Evolutionary conservation across 352 stramenopile species (phyloP).

Genomic region (Peronospora destructor): DNA sequence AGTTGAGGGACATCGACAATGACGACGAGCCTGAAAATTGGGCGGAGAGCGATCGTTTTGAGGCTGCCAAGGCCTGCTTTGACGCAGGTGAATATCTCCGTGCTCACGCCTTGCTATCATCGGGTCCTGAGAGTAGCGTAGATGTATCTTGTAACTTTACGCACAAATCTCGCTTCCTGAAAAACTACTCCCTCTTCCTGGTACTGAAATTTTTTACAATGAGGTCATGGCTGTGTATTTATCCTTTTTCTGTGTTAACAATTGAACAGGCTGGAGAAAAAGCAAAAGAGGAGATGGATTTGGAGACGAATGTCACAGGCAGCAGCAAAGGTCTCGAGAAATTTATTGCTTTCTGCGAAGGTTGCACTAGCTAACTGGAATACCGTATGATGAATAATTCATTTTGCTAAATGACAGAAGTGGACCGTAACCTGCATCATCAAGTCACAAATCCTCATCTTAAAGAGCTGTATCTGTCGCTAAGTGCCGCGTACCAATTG

Average conservation of each 20-base stretch:
- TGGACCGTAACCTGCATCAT: constrained; percentile 31
- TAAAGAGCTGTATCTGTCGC: constrained; percentile 56
- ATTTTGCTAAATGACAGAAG: constrained; percentile 17
- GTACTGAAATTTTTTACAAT: constrained; percentile 13
- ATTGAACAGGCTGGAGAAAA: constrained; percentile 60
- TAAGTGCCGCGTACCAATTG: constrained; percentile 44
- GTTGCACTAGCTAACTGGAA: neutral
- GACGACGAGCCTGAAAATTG: constrained; percentile 14
- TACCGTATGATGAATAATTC: neutral
- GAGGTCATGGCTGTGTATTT: neutral
- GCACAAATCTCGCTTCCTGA: constrained; percentile 60
- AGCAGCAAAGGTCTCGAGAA: constrained; percentile 26
- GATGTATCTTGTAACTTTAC: constrained; percentile 5
- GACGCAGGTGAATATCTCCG: constrained; percentile 72
- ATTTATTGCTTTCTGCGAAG: neutral
- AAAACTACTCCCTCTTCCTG: constrained; percentile 70
- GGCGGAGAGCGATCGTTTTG: constrained; percentile 39
- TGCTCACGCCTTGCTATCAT: constrained; percentile 49
- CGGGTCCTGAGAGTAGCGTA: neutral
- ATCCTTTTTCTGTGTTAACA: neutral
- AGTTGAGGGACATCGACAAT: constrained; percentile 1
- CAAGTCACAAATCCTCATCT: constrained; percentile 61
- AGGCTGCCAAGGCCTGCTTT: constrained; percentile 61
- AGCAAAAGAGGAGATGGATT: constrained; percentile 68
- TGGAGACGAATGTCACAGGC: constrained; percentile 60